Conservation (phyloP, 2,329 filamentous ascomycete species). For the Fusarium haematococcum region DNA sequence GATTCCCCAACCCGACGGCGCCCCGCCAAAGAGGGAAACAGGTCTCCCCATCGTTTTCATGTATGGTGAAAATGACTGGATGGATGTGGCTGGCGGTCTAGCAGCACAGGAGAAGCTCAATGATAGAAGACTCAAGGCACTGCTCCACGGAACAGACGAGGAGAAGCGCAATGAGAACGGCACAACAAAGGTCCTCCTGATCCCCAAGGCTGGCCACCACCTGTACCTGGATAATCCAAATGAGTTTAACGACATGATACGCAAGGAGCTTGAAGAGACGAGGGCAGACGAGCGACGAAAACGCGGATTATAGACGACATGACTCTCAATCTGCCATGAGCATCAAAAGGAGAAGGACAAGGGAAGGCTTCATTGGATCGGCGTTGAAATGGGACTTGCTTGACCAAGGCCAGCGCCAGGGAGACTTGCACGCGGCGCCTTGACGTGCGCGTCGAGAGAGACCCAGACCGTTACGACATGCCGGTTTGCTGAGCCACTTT, state of each 20-base stretch:
- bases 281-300: slow-evolving; percentile 46
- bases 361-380: slow-evolving; percentile 19
- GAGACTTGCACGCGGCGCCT: slow-evolving; percentile 17
- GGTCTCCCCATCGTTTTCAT: slow-evolving; percentile 90
- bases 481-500: slow-evolving; percentile 23
- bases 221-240: slow-evolving; percentile 71
- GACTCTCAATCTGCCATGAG: not conserved
- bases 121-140: slow-evolving; percentile 69
- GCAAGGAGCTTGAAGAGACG: slow-evolving; percentile 66
- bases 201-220: slow-evolving; percentile 71
- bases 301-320: slow-evolving; percentile 22
- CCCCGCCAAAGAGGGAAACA: slow-evolving; percentile 58
- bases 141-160: slow-evolving; percentile 73
- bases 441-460: slow-evolving; percentile 12
- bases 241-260: slow-evolving; percentile 66
- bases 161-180: slow-evolving; percentile 81
- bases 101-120: slow-evolving; percentile 85
- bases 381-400: slow-evolving; percentile 32
- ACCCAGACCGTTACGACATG: slow-evolving; percentile 27
- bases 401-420: slow-evolving; percentile 13
- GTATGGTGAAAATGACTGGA: slow-evolving; percentile 99
- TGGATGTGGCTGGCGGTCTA: slow-evolving; percentile 90
- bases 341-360: slow-evolving; percentile 6
- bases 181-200: slow-evolving; percentile 82
- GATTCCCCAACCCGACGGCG: slow-evolving; percentile 49